A percentile compares a stretch with the other conserved stretches of the same genome.
Evolutionary conservation across 768 basidiomycete species (phyloP).

Genomic region (Xerocomus potaroensis): DNA sequence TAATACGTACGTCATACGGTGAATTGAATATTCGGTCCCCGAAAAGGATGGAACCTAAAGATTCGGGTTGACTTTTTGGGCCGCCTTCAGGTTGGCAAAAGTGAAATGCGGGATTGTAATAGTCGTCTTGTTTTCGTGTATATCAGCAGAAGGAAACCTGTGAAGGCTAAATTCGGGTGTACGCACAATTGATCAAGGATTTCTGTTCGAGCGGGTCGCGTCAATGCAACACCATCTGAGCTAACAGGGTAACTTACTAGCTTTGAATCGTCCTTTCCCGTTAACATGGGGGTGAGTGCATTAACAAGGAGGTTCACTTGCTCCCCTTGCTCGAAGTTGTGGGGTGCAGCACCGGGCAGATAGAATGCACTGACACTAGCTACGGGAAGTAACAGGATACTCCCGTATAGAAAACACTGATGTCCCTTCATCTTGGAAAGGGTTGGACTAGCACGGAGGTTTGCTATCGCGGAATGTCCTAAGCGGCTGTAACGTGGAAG

Average conservation of each 20-base stretch:
- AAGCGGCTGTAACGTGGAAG: slow-evolving; percentile 8
- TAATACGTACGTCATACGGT: slow-evolving; percentile 70
- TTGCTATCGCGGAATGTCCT: not conserved
- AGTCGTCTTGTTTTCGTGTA: slow-evolving; percentile 62
- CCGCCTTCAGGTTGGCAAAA: slow-evolving; percentile 84
- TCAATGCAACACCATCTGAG: slow-evolving; percentile 5
- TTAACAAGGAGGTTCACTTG: slow-evolving; percentile 80
- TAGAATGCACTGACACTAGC: slow-evolving; percentile 65
- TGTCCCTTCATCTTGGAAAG: slow-evolving; percentile 20
- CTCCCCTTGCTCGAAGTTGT: slow-evolving; percentile 72
- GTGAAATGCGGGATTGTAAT: slow-evolving; percentile 81
- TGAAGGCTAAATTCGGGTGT: not conserved
- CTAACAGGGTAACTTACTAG: slow-evolving; percentile 46
- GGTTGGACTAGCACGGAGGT: not conserved
- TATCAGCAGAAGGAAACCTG: slow-evolving; percentile 3
- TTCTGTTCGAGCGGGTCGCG: slow-evolving; percentile 44
- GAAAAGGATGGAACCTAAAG: slow-evolving; percentile 90
- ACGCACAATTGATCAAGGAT: slow-evolving; percentile 83
- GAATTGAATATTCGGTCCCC: slow-evolving; percentile 94
- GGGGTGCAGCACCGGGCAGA: slow-evolving; percentile 86
- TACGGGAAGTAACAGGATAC: slow-evolving; percentile 17
- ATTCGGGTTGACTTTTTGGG: slow-evolving; percentile 71
- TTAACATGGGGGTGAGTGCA: slow-evolving; percentile 81
- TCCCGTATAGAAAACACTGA: slow-evolving; percentile 11
- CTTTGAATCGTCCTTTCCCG: slow-evolving; percentile 63